Conservation (phyloP, 805 yeast genomes). For the Yarrowia alimentaria region DNA sequence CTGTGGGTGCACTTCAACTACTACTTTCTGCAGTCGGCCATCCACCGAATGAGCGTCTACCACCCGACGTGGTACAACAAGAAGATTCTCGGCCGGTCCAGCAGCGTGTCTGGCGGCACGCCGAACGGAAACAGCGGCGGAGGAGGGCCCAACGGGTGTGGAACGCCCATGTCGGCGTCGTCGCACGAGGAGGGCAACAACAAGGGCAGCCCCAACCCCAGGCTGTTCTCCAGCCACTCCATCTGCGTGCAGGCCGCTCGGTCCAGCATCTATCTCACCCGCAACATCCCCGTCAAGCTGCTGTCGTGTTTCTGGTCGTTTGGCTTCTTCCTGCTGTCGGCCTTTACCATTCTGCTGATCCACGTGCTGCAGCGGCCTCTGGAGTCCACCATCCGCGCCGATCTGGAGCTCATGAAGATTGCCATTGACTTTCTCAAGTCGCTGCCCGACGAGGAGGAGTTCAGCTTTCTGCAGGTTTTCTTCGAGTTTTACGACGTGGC, state of each 20-base stretch:
- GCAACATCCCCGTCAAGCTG: slow-evolving; percentile 23
- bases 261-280: slow-evolving; percentile 30
- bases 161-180: background rate
- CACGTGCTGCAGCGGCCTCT: slow-evolving; percentile 21
- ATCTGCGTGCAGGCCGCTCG: slow-evolving; percentile 33
- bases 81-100: slow-evolving; percentile 27
- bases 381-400: slow-evolving; percentile 17
- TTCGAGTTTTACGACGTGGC: slow-evolving; percentile 20
- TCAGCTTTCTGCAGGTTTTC: slow-evolving; percentile 16
- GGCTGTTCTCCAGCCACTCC: slow-evolving; percentile 31
- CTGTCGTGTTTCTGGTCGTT: slow-evolving; percentile 21
- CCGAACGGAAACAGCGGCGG: slow-evolving; percentile 22
- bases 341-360: slow-evolving; percentile 14
- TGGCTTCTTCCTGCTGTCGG: slow-evolving; percentile 16
- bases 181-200: slow-evolving; percentile 1
- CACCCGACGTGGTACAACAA: slow-evolving; percentile 33
- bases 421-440: slow-evolving; percentile 21
- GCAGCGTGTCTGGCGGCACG: no score
- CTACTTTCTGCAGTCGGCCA: slow-evolving; percentile 31
- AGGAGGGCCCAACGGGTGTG: background rate
- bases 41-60: slow-evolving; percentile 34
- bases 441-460: slow-evolving; percentile 12
- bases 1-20: slow-evolving; percentile 32
- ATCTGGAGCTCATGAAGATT: slow-evolving; percentile 22
- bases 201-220: slow-evolving; percentile 21